Evolutionary conservation across 1,284 basidiomycete genomes (phyloP), one percentile per base, ranked within the genome.

Genomic region (Rhodotorula sp.): DNA sequence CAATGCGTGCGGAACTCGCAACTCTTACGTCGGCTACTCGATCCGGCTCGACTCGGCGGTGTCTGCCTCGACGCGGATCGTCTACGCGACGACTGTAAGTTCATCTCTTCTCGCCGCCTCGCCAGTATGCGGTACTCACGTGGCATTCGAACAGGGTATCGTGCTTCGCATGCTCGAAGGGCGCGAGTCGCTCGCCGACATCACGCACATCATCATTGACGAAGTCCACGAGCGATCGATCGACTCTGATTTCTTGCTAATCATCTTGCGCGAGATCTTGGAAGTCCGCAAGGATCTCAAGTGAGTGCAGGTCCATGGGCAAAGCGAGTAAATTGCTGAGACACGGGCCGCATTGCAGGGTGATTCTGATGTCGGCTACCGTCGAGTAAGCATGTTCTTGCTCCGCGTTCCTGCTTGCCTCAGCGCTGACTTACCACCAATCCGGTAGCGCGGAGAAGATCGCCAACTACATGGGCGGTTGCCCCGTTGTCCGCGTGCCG

Each of bases 331-430:
- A 6, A n/a, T 43, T 59, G 15, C 39, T 43, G 12, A 43, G 39
- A 43, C 39, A 57, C 43, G 23, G 18, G 20, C 23, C 61, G 20
- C 47, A n/a, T 4, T 8, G 23, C 71, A 93, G 92, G 82, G 88
- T 99, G 47, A 88, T 99, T 48, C 86, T 99, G 67, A 99, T 99
- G 97, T 97, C 94, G 34, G 97, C 97, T 0, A 99, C 97, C 0
- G 86, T 98, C 46, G 93, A 99, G 79, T 26, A 63, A 69, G 61
- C 67, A 60, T 51, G 23, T 61, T 16, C 12, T 18, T 46, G 7
- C 16, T 43, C 14, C n/a, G 14, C 18, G n/a, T 60, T 31, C 8
- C 31, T 43, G 7, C 29, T 15, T 10, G 10, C 6, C 20, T 7
- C 5, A 47, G 0, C 7, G 34, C 34, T 62, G 5, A 62, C 29